These are phyloP conservation scores for Euphrasia confusa DNA, from an alignment of 257 asterid species.

Conservation along the genomic window DNA sequence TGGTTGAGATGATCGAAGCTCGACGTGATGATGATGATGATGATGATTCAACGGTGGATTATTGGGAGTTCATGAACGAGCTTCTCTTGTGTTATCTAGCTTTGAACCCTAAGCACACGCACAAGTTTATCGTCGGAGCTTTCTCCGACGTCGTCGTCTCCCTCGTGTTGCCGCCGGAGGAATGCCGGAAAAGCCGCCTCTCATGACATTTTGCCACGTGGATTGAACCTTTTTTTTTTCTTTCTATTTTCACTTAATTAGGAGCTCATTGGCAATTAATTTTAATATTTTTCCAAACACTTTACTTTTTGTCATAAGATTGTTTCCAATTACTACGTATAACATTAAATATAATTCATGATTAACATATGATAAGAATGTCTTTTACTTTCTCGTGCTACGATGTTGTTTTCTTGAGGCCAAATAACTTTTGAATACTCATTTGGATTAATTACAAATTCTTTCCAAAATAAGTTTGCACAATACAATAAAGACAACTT, in stretches of 20 bases:
- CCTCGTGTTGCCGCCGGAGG: constrained; percentile 28
- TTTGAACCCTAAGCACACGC: constrained; percentile 62
- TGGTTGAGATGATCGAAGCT: constrained; percentile 81
- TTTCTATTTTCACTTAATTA: not conserved
- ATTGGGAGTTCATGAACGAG: constrained; percentile 66
- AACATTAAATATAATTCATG: not conserved
- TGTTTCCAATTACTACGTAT: no score
- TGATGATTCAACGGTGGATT: constrained; percentile 31
- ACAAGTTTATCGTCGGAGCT: constrained; percentile 60
- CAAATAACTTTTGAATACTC: no score
- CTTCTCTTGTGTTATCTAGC: constrained; percentile 60
- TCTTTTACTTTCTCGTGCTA: constrained; percentile 30
- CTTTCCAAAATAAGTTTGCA: no score
- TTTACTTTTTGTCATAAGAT: not conserved
- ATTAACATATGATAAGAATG: constrained; percentile 40
- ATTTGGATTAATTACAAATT: no score
- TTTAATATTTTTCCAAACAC: not conserved
- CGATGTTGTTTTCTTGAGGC: constrained; percentile 20
- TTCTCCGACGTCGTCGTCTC: constrained; percentile 65
- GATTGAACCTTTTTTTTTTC: not conserved
- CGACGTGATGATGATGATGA: constrained; percentile 1
- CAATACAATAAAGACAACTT: no score
- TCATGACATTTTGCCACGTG: constrained; percentile 18
- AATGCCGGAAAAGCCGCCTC: constrained; percentile 25
- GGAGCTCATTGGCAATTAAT: not conserved